A percentile compares a stretch with the other conserved stretches of the same genome.
phyloP scores from a whole-genome alignment of 1,139 yeast genomes.

The Taphrina flavorubra region DNA sequence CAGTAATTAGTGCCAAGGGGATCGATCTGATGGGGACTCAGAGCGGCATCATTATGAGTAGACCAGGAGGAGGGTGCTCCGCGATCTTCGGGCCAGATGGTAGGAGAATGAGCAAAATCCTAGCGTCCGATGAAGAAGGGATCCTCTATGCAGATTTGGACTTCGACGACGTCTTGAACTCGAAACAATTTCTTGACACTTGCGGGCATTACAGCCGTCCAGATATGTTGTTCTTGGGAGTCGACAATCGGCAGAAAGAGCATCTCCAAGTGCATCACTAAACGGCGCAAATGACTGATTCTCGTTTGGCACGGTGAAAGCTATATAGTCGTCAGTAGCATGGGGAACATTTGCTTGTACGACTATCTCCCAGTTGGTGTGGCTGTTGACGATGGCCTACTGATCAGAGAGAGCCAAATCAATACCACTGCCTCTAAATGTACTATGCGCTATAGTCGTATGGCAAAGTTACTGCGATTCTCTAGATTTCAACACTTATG shows the following conservation, averaged over 20 bases:
- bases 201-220: conserved; percentile 19
- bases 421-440: too few relatives aligned
- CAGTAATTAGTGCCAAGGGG: conserved; percentile 1
- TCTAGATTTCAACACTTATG: too few relatives aligned
- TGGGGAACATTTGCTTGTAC: too few relatives aligned
- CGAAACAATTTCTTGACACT: conserved; percentile 4
- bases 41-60: conserved; percentile 6
- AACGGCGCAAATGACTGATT: neutral
- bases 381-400: too few relatives aligned
- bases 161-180: neutral
- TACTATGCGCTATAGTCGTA: too few relatives aligned
- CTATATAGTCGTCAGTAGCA: too few relatives aligned
- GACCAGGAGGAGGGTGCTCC: conserved; percentile 20
- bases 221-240: conserved; percentile 5
- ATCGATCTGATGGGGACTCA: conserved; percentile 4
- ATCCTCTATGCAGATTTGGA: conserved; percentile 11
- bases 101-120: neutral
- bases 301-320: too few relatives aligned
- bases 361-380: too few relatives aligned
- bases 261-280: neutral
- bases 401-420: too few relatives aligned
- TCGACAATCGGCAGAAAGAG: conserved; percentile 9
- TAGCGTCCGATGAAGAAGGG: conserved; percentile 6
- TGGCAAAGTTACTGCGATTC: too few relatives aligned
- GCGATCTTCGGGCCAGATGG: conserved; percentile 20